These are phyloP conservation scores for Naganishia liquefaciens DNA, from an alignment of 1,284 basidiomycete species.

Conservation along the genomic window DNA sequence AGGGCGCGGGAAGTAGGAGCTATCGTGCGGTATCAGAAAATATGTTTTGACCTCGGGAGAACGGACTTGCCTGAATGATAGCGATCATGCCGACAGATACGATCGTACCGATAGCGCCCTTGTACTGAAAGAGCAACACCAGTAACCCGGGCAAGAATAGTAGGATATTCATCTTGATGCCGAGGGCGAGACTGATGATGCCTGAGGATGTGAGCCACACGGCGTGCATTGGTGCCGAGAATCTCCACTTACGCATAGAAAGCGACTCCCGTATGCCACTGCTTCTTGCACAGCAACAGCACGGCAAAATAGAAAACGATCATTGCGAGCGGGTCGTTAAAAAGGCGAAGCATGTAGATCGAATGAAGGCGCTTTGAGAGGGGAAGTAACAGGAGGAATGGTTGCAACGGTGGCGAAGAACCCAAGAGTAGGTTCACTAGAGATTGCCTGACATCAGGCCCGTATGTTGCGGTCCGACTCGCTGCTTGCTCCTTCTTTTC, in stretches of 20 bases:
- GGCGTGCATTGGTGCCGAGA: not conserved
- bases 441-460: not conserved
- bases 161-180: slow-evolving; percentile 93
- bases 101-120: slow-evolving; percentile 64
- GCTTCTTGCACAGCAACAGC: slow-evolving; percentile 59
- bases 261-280: slow-evolving; percentile 65
- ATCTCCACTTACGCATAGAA: slow-evolving; percentile 69
- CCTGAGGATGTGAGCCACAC: not conserved
- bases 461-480: no score
- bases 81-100: slow-evolving; percentile 62
- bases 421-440: slow-evolving; percentile 2
- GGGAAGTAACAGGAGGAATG: slow-evolving; percentile 68
- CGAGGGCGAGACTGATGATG: slow-evolving; percentile 71
- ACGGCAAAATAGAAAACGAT: slow-evolving; percentile 57
- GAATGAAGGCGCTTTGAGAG: slow-evolving; percentile 93
- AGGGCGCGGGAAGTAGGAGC: slow-evolving; percentile 67
- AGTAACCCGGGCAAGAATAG: slow-evolving; percentile 88
- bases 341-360: slow-evolving; percentile 85
- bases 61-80: slow-evolving; percentile 51
- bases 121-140: slow-evolving; percentile 72
- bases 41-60: not conserved
- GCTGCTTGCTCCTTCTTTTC: slow-evolving; percentile 1
- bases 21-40: slow-evolving; percentile 53
- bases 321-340: slow-evolving; percentile 92
- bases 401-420: slow-evolving; percentile 20